Percentiles rank a stretch among this genome's conserved stretches.
These are phyloP conservation scores for Orbilia oligospora DNA, from an alignment of 2,329 filamentous ascomycete species.

Conservation along the genomic window DNA sequence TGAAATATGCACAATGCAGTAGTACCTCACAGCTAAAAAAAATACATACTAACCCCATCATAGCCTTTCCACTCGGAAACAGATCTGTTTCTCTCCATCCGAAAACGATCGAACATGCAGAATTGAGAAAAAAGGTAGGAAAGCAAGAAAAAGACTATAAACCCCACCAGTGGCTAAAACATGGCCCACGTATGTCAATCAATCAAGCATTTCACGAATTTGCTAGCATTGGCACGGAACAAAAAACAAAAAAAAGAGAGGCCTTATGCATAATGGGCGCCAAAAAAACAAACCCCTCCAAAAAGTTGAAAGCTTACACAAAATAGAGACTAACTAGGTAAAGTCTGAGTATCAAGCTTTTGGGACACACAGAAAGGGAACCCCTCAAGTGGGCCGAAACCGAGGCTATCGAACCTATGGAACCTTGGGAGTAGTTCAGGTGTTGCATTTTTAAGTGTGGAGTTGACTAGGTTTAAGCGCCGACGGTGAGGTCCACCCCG, in stretches of 20 bases:
- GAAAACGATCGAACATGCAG: background rate
- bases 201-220: conserved; percentile 28
- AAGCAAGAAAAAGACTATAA: background rate
- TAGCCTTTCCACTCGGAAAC: conserved; percentile 11
- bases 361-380: background rate
- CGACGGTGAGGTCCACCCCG: conserved; percentile 35
- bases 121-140: background rate
- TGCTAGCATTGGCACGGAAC: conserved; percentile 29
- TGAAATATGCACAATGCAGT: conserved; percentile 17
- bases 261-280: conserved; percentile 52
- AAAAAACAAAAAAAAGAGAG: background rate
- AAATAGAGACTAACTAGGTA: background rate
- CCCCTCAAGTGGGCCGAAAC: background rate
- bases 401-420: conserved; percentile 13
- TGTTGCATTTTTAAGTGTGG: conserved; percentile 51
- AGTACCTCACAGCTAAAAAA: background rate
- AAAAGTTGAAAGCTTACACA: conserved; percentile 4
- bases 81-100: background rate
- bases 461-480: conserved; percentile 36
- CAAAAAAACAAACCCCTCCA: conserved; percentile 13
- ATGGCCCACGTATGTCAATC: conserved; percentile 44
- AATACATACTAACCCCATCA: background rate
- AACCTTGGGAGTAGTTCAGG: background rate
- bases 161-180: conserved; percentile 40
- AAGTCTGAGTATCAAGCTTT: conserved; percentile 12